These are phyloP conservation scores for Mycena epipterygia DNA, from an alignment of 768 basidiomycete genomes.

Conservation along the genomic window DNA sequence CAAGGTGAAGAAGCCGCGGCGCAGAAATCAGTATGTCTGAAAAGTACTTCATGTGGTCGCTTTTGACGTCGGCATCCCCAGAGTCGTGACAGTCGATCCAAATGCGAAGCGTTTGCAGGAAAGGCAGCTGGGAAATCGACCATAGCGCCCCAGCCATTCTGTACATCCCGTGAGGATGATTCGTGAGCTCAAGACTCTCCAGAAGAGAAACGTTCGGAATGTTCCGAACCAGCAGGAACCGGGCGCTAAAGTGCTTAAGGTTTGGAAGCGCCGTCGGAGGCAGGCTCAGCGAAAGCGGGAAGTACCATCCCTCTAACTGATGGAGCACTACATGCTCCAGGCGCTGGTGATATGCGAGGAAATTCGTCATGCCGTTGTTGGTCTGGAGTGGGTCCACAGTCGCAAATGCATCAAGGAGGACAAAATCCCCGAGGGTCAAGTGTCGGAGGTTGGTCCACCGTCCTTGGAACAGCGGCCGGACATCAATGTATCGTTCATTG, in stretches of 20 bases:
- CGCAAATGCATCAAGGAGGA: conserved; percentile 34
- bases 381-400: conserved; percentile 31
- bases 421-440: conserved; percentile 35
- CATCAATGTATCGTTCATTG: conserved; percentile 37
- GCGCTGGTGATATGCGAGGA: conserved; percentile 22
- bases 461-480: conserved; percentile 32
- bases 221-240: conserved; percentile 30
- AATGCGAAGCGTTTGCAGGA: conserved; percentile 30
- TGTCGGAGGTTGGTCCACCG: conserved; percentile 33
- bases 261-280: conserved; percentile 31
- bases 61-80: conserved; percentile 33
- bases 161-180: conserved; percentile 35
- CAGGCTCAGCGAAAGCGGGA: conserved; percentile 32
- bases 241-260: conserved; percentile 29
- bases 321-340: conserved; percentile 30
- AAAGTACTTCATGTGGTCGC: conserved; percentile 35
- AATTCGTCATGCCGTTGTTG: conserved; percentile 33
- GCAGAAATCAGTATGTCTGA: conserved; percentile 27
- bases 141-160: conserved; percentile 33
- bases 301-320: conserved; percentile 37
- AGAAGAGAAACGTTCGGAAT: conserved; percentile 29
- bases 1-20: conserved; percentile 26
- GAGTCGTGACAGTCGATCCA: conserved; percentile 38
- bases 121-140: conserved; percentile 35
- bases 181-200: conserved; percentile 35